Conservation (phyloP, 176 grass and related monocot species). For the Aegilops umbellulata region DNA sequence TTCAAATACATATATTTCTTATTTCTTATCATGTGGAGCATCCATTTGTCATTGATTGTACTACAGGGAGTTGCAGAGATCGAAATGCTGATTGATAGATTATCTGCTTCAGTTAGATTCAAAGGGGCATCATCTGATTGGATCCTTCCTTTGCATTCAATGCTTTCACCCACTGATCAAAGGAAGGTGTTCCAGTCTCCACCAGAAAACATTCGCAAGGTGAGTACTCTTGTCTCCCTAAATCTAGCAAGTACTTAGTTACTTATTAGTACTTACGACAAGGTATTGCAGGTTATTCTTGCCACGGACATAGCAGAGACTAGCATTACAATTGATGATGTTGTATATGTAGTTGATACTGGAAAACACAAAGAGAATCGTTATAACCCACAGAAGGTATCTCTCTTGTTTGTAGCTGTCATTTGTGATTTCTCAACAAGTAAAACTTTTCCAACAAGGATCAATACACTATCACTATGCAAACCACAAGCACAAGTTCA, state of each 20-base stretch:
- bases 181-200: constrained; percentile 87
- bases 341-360: constrained; percentile 92
- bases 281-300: constrained; percentile 80
- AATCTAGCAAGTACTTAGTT: constrained; percentile 2
- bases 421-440: not conserved
- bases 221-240: constrained; percentile 21
- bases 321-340: constrained; percentile 98
- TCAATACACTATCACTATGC: not conserved
- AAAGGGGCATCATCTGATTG: constrained; percentile 81
- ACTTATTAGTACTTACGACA: constrained; percentile 21
- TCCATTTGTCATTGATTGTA: constrained; percentile 28
- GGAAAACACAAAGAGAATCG: constrained; percentile 97
- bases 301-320: constrained; percentile 99
- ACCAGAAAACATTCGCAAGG: constrained; percentile 85
- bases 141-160: constrained; percentile 95
- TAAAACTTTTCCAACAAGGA: not conserved
- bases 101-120: constrained; percentile 80
- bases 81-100: constrained; percentile 91
- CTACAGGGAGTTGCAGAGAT: constrained; percentile 96
- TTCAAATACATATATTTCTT: constrained; percentile 19
- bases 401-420: not conserved
- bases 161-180: constrained; percentile 84
- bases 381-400: constrained; percentile 93
- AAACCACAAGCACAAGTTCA: not conserved
- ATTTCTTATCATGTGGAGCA: constrained; percentile 16